Percentiles rank a stretch among this genome's conserved stretches.
These are phyloP conservation scores for Drosera capensis DNA, from an alignment of 148 eudicot genomes.

Conservation along the genomic window DNA sequence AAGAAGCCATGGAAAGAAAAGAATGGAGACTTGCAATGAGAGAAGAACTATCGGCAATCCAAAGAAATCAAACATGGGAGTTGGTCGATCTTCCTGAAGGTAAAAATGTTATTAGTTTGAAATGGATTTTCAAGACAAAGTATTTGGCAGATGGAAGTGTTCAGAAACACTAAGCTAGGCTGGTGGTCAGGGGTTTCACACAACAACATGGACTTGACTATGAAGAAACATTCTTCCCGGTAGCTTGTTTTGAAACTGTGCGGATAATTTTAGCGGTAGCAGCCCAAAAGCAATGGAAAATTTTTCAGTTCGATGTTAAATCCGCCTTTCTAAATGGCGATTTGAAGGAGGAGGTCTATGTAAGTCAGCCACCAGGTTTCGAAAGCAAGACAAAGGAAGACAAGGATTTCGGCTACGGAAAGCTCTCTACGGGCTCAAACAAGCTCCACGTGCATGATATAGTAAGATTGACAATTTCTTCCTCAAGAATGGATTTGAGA, in stretches of 20 bases:
- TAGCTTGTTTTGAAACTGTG: conserved; percentile 5
- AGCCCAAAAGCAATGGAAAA: not conserved
- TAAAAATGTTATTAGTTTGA: not conserved
- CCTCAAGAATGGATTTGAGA: not conserved
- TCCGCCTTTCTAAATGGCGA: conserved; percentile 2
- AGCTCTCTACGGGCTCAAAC: conserved; percentile 2
- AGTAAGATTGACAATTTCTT: not conserved
- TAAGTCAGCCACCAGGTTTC: not conserved
- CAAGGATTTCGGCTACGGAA: not conserved
- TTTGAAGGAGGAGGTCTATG: conserved; percentile 2
- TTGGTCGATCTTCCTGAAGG: conserved; percentile 1
- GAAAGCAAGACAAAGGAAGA: not conserved
- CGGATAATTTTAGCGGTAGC: not conserved
- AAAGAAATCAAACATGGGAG: not conserved
- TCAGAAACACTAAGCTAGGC: not conserved
- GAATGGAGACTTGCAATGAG: not conserved
- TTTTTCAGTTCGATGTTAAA: conserved; percentile 4
- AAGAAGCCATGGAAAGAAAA: not conserved
- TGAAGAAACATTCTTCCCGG: conserved; percentile 2
- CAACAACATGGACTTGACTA: conserved; percentile 2
- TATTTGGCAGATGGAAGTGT: not conserved
- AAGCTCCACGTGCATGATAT: conserved; percentile 1
- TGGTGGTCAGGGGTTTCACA: not conserved
- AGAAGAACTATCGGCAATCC: not conserved
- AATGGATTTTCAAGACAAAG: not conserved